phyloP scores from a whole-genome alignment of 305 asterid genomes.

The Fraxinus albicans region DNA sequence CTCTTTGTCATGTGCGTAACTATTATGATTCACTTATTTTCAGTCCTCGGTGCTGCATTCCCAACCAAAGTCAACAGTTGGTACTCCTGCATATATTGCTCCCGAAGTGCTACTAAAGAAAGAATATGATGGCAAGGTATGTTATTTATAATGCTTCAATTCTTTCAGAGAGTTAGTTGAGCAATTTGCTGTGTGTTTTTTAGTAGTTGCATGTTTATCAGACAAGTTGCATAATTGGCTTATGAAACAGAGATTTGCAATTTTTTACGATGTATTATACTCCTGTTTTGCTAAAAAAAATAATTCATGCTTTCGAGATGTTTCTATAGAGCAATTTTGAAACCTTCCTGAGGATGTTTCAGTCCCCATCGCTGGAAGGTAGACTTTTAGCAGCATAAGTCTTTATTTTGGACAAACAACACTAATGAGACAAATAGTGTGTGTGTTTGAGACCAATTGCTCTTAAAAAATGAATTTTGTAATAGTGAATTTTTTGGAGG shows the following conservation, averaged over 20 bases:
- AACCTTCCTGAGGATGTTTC: neutral
- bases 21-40: constrained; percentile 18
- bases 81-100: constrained; percentile 97
- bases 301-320: neutral
- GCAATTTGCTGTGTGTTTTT: neutral
- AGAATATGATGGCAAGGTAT: constrained; percentile 97
- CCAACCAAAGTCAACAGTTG: constrained; percentile 98
- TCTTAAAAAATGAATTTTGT: too few species aligned
- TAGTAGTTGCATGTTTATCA: neutral
- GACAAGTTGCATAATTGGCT: neutral
- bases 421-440: neutral
- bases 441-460: too few species aligned
- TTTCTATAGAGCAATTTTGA: neutral
- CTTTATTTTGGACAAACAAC: neutral
- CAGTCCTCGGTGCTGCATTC: constrained; percentile 98
- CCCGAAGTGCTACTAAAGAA: constrained; percentile 92
- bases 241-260: neutral
- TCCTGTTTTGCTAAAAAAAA: neutral
- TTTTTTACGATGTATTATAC: neutral
- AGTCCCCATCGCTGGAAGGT: neutral
- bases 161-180: neutral
- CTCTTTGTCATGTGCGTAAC: neutral
- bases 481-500: too few species aligned
- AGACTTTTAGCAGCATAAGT: neutral
- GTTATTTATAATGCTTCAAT: neutral